Evolutionary conservation across 495 filamentous ascomycete species (phyloP), one percentile per base, ranked within the genome.

Genomic region (Mytilinidion resinicola): DNA sequence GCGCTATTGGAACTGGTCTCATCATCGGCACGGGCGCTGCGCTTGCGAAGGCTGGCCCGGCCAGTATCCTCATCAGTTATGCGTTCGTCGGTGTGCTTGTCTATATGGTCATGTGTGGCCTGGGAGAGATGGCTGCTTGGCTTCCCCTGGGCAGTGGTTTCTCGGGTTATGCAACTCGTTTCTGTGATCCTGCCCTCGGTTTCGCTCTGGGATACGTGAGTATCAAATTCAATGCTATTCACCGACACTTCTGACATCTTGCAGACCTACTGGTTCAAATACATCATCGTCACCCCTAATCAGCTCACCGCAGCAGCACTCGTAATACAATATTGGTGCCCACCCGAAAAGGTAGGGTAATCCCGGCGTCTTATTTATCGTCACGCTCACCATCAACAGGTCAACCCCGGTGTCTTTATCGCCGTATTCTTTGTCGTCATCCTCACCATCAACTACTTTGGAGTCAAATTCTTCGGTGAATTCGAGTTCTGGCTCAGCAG

Each of bases 401-500:
- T 49, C 15, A 80, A 49, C 20, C 46, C 46, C 6, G 46, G 46
- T 9, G 75, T 80, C 0, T 82, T 78, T 75, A 82, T 84, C 21
- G 73, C 80, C 0, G 62, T 84, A 9, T 77, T 83, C 59, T 63
- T 82, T 1, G 65, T 81, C 7, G 21, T 75, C n/a, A 78, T 83
- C 57, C 63, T 49, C 21, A 25, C 46, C 8, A 49, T 30, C 46
- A 49, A 49, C 17, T 49, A 49, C 19, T 77, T 82, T 48, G 78
- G 78, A 5, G 83, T 92, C 10, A 66, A 68, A 3, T 87, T 86
- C 73, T 90, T 89, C 57, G 88, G 88, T 39, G 88, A 92, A 72
- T 81, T 87, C 57, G 87, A 92, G 66, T 92, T 91, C 70, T 90
- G 86, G 86, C 82, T 91, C 47, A 86, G 82, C 3, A 60, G 54